Conservation (phyloP, 164 flowering plant species). For the Brasenia schreberi region DNA sequence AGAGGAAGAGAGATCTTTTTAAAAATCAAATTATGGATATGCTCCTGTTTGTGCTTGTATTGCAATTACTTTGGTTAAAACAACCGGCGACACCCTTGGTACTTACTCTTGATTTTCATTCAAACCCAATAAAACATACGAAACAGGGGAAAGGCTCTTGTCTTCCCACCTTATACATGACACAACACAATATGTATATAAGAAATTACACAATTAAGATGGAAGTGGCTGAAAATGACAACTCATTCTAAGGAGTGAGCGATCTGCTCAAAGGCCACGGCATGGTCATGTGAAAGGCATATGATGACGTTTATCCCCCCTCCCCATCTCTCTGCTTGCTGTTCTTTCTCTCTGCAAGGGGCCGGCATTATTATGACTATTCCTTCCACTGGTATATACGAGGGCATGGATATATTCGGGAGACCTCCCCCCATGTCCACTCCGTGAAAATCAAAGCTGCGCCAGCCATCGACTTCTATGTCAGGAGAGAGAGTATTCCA, state of each 20-base stretch:
- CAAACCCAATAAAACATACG: too few relatives aligned
- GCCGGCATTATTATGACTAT: background rate
- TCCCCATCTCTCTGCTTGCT: background rate
- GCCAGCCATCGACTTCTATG: conserved; percentile 6
- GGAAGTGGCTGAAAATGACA: too few relatives aligned
- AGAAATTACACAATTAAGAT: too few relatives aligned
- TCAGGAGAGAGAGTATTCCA: conserved; percentile 1
- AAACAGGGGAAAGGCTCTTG: too few relatives aligned
- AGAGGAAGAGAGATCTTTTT: too few relatives aligned
- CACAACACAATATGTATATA: too few relatives aligned
- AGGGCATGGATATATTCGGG: background rate
- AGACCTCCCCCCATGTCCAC: conserved; percentile 6
- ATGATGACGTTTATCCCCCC: background rate
- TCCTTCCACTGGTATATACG: conserved; percentile 2
- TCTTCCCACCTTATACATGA: too few relatives aligned
- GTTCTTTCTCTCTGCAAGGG: background rate
- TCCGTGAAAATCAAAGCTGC: conserved; percentile 2
- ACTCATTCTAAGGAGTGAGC: background rate
- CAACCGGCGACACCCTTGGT: too few relatives aligned
- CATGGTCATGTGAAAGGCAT: conserved; percentile 1
- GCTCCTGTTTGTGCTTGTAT: too few relatives aligned
- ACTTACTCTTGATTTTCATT: too few relatives aligned
- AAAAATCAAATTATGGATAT: too few relatives aligned
- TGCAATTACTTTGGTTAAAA: too few relatives aligned
- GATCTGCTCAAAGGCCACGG: conserved; percentile 4